Evolutionary conservation across 2,329 filamentous ascomycete species (phyloP).

Genomic region (Xylariaceae sp.): DNA sequence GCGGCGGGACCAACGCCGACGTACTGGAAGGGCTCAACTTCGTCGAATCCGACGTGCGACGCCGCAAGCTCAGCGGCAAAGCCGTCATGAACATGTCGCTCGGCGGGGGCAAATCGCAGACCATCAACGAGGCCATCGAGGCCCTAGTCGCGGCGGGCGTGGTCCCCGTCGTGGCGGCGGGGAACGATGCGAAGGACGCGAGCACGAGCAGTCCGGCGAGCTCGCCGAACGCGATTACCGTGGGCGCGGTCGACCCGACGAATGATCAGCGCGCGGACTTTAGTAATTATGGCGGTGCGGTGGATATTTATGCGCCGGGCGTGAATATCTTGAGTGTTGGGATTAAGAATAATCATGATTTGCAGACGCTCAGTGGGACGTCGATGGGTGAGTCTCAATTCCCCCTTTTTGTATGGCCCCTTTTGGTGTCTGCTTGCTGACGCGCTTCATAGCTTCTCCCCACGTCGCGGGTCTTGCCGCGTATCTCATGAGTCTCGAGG

Average conservation of each 20-base stretch:
- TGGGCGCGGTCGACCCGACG: constrained; percentile 52
- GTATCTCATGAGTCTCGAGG: constrained; percentile 58
- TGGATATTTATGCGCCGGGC: constrained; percentile 54
- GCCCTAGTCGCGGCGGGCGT: constrained; percentile 45
- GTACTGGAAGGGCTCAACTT: constrained; percentile 58
- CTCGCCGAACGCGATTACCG: constrained; percentile 51
- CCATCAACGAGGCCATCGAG: constrained; percentile 52
- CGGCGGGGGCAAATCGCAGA: constrained; percentile 43
- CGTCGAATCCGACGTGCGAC: constrained; percentile 43
- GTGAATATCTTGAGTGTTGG: constrained; percentile 50
- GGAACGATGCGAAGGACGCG: constrained; percentile 53
- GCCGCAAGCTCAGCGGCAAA: constrained; percentile 42
- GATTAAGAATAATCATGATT: constrained; percentile 44
- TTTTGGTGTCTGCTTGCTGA: constrained; percentile 15
- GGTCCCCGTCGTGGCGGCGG: constrained; percentile 55
- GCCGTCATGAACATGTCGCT: constrained; percentile 61
- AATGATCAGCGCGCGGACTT: constrained; percentile 47
- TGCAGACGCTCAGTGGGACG: constrained; percentile 46
- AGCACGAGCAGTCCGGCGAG: constrained; percentile 49
- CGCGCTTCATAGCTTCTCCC: constrained; percentile 48
- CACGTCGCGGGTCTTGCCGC: constrained; percentile 64
- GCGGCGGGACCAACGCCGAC: constrained; percentile 44
- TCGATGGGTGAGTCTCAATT: constrained; percentile 44
- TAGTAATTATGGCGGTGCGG: constrained; percentile 52
- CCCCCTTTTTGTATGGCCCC: not conserved